Percentiles rank a stretch among this genome's conserved stretches.
phyloP scores from a whole-genome alignment of 306 rosid species.

The Dalbergia cultrata region DNA sequence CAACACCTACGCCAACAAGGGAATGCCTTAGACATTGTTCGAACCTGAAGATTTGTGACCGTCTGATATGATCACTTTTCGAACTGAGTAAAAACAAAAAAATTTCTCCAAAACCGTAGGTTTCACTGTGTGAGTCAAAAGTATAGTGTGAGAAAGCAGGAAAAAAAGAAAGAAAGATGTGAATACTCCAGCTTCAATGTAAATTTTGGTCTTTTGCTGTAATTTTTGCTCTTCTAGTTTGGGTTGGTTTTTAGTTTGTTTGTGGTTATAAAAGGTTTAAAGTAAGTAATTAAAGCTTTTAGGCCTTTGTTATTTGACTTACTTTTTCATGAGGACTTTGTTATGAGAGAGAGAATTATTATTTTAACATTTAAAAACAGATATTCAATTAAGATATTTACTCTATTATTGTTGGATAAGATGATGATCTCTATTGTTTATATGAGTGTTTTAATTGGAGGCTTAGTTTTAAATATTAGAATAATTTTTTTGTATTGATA shows the following conservation, averaged over 20 bases:
- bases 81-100: no score
- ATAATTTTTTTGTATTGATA: no score
- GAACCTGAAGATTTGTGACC: neutral
- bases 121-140: neutral
- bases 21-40: slow-evolving; percentile 45
- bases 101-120: neutral
- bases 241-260: neutral
- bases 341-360: no score
- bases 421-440: no score
- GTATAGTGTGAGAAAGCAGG: neutral
- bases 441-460: no score
- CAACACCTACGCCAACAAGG: slow-evolving; percentile 66
- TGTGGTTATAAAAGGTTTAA: neutral
- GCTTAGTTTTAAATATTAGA: no score
- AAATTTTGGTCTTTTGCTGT: slow-evolving; percentile 32
- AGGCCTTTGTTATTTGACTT: no score
- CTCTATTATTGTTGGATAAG: no score
- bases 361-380: no score
- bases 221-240: neutral
- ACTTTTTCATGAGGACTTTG: no score
- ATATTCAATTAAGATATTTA: no score
- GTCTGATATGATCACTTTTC: slow-evolving; percentile 35
- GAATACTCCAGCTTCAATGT: slow-evolving; percentile 22
- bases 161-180: neutral
- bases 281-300: no score